phyloP scores from a whole-genome alignment of 2,329 filamentous ascomycete species.

The Bipolaris oryzae region DNA sequence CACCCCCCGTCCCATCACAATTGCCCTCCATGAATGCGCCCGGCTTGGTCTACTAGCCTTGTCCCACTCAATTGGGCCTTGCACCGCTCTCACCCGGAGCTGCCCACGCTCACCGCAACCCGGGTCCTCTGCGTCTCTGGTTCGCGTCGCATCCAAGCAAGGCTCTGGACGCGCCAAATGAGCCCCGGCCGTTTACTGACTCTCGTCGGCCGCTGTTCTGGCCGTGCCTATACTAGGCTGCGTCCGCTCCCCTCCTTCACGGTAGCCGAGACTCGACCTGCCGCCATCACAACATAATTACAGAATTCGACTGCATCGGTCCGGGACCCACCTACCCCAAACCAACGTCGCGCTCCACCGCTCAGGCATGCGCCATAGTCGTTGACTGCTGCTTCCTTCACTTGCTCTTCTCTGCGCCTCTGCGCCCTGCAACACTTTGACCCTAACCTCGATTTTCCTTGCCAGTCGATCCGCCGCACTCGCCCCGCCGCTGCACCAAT shows the following conservation, averaged over 20 bases:
- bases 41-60: constrained; percentile 23
- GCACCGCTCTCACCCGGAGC: constrained; percentile 16
- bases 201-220: constrained; percentile 37
- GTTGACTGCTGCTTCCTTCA: constrained; percentile 23
- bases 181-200: constrained; percentile 30
- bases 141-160: constrained; percentile 22
- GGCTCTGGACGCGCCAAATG: constrained; percentile 38
- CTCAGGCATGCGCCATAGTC: constrained; percentile 41
- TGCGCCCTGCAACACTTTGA: constrained; percentile 50
- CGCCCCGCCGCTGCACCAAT: constrained; percentile 34
- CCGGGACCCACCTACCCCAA: constrained; percentile 35
- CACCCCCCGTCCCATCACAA: constrained; percentile 7
- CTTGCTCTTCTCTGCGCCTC: constrained; percentile 47
- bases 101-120: constrained; percentile 17
- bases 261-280: constrained; percentile 26
- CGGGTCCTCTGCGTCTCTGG: constrained; percentile 18
- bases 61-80: constrained; percentile 18
- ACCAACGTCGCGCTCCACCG: constrained; percentile 26
- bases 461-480: constrained; percentile 33
- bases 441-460: constrained; percentile 40
- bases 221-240: constrained; percentile 32
- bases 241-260: constrained; percentile 23
- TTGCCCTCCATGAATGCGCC: constrained; percentile 31
- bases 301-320: constrained; percentile 32
- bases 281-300: constrained; percentile 32